phyloP scores from a whole-genome alignment of 805 yeast genomes.

The Saturnispora zaruensis region DNA sequence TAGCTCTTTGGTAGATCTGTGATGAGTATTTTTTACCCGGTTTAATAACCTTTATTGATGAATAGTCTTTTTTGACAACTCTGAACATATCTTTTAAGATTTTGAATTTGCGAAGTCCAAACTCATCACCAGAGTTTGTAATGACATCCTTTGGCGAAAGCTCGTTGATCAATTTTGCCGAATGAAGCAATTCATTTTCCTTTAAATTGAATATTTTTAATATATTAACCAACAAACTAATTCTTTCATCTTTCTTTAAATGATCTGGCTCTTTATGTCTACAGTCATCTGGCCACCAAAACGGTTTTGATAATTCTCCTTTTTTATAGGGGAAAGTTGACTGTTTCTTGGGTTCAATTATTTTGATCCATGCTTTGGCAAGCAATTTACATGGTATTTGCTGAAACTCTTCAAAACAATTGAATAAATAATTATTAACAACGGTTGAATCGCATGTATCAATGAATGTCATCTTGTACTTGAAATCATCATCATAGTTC shows the following conservation, averaged over 20 bases:
- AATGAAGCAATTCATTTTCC: conserved; percentile 17
- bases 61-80: conserved; percentile 12
- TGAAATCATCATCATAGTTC: conserved; percentile 6
- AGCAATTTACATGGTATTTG: conserved; percentile 52
- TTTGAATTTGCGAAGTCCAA: conserved; percentile 18
- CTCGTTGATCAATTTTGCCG: conserved; percentile 22
- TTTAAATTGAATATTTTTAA: conserved; percentile 21
- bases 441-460: conserved; percentile 15
- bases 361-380: conserved; percentile 60
- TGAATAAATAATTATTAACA: conserved; percentile 21
- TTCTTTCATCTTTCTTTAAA: conserved; percentile 48
- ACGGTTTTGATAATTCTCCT: conserved; percentile 43
- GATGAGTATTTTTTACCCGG: conserved; percentile 28
- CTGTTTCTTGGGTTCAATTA: conserved; percentile 60
- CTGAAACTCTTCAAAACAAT: conserved; percentile 33
- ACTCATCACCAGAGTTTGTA: conserved; percentile 15
- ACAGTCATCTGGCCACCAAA: conserved; percentile 62
- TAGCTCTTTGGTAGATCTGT: conserved; percentile 15
- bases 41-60: conserved; percentile 18
- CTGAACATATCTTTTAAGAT: conserved; percentile 23
- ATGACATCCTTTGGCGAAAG: conserved; percentile 14
- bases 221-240: conserved; percentile 39
- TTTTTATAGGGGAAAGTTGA: conserved; percentile 51
- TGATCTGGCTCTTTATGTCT: conserved; percentile 72
- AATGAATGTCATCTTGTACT: conserved; percentile 14